These are phyloP conservation scores for Sporothrix pseudoabietina DNA, from an alignment of 2,329 filamentous ascomycete species.

Conservation along the genomic window DNA sequence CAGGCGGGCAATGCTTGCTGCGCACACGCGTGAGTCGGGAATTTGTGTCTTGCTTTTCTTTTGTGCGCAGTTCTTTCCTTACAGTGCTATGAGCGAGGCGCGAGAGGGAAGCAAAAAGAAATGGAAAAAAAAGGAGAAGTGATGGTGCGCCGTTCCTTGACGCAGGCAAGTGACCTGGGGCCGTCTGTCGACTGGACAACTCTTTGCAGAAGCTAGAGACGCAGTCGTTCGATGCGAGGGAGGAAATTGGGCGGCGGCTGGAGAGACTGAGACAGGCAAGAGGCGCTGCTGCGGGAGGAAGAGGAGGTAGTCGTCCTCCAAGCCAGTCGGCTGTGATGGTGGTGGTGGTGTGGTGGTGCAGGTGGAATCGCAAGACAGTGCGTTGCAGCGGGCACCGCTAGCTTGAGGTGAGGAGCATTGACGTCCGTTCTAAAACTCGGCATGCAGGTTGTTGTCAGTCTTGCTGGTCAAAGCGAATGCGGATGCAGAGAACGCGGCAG, in stretches of 20 bases:
- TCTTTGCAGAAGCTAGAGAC: slow-evolving; percentile 12
- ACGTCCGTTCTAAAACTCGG: slow-evolving; percentile 15
- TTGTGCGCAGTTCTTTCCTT: not conserved
- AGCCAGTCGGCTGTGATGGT: not conserved
- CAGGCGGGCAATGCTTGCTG: not conserved
- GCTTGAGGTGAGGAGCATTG: slow-evolving; percentile 18
- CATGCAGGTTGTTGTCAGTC: slow-evolving; percentile 12
- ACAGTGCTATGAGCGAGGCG: not conserved
- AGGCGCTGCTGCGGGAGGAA: slow-evolving; percentile 8
- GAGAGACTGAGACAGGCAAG: slow-evolving; percentile 1
- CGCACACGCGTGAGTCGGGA: not conserved
- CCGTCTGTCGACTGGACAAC: slow-evolving; percentile 16
- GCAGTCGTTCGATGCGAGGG: slow-evolving; percentile 10
- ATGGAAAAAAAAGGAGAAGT: not conserved
- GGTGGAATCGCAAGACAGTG: slow-evolving; percentile 22
- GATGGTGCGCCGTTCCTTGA: not conserved
- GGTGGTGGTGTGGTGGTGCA: slow-evolving; percentile 18
- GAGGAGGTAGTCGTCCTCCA: not conserved
- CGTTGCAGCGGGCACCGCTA: slow-evolving; percentile 22
- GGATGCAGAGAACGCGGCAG: not conserved
- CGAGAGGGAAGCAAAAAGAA: not conserved
- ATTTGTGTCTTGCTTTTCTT: not conserved
- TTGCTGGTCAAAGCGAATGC: slow-evolving; percentile 16
- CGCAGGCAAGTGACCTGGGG: not conserved
- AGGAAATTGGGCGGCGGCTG: slow-evolving; percentile 7